phyloP scores from a whole-genome alignment of 2,329 filamentous ascomycete species.

The Neonectria punicea region DNA sequence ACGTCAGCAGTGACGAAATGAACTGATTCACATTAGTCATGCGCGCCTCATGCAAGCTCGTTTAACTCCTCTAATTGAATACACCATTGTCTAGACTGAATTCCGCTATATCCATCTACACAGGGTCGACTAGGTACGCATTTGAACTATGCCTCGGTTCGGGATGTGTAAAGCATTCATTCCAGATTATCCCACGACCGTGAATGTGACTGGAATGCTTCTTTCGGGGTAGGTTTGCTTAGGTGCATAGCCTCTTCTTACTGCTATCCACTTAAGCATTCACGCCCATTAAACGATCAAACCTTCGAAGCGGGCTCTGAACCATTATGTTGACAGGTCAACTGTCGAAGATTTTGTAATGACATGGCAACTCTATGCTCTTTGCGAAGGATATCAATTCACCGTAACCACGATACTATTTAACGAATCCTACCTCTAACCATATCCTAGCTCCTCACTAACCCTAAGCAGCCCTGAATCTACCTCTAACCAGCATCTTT shows the following conservation, averaged over 20 bases:
- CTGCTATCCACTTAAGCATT: neutral
- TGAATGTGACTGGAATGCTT: neutral
- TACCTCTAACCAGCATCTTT: no score
- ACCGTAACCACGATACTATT: no score
- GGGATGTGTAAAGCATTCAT: neutral
- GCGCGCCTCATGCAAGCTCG: neutral
- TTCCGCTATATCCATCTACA: neutral
- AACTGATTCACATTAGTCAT: slow-evolving; percentile 47
- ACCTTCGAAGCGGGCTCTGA: neutral
- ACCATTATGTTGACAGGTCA: no score
- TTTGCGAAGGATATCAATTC: no score
- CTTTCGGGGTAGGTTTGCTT: neutral
- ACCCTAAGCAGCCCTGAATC: no score
- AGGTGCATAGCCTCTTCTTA: neutral
- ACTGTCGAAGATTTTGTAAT: no score
- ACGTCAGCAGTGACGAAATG: no score
- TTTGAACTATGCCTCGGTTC: neutral
- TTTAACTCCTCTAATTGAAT: neutral
- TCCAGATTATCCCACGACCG: neutral
- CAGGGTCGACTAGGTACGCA: neutral
- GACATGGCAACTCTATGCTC: no score
- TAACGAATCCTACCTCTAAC: no score
- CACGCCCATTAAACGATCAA: neutral
- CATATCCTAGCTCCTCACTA: no score
- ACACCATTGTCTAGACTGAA: neutral